Conservation (phyloP, 2,329 filamentous ascomycete genomes). For the Acephala macrosclerotiorum region DNA sequence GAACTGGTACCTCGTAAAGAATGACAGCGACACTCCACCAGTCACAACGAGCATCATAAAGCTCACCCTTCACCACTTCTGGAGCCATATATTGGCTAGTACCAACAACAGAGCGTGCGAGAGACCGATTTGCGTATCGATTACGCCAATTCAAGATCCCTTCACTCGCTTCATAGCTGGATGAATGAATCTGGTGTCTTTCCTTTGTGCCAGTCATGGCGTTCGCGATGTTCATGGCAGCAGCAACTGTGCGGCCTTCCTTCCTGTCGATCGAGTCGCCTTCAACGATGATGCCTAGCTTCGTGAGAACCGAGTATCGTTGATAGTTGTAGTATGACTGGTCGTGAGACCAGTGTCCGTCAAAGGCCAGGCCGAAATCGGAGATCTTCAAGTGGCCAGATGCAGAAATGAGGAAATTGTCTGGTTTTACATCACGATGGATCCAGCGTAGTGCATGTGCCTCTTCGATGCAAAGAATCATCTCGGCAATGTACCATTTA, state of each 20-base stretch:
- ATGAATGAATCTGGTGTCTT: conserved; percentile 48
- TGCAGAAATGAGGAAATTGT: conserved; percentile 92
- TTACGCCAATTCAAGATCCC: conserved; percentile 75
- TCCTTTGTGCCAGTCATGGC: conserved; percentile 49
- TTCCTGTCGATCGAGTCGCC: conserved; percentile 77
- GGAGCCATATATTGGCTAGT: conserved; percentile 99
- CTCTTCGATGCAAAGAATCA: conserved; percentile 94
- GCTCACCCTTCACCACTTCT: conserved; percentile 82
- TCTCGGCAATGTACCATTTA: conserved; percentile 91
- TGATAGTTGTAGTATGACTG: conserved; percentile 86
- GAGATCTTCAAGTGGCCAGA: conserved; percentile 94
- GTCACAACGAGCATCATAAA: conserved; percentile 92
- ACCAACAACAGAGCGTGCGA: conserved; percentile 87
- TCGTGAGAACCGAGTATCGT: conserved; percentile 79
- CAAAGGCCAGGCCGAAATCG: conserved; percentile 94
- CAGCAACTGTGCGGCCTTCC: conserved; percentile 53
- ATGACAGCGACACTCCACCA: conserved; percentile 98
- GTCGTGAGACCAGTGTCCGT: conserved; percentile 94
- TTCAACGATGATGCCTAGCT: conserved; percentile 74
- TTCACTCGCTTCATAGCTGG: conserved; percentile 45
- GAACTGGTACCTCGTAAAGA: conserved; percentile 72
- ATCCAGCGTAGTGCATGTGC: conserved; percentile 89
- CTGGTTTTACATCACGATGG: conserved; percentile 94
- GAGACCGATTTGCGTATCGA: conserved; percentile 69
- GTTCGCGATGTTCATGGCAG: conserved; percentile 48